phyloP scores from a whole-genome alignment of 345 rosid species.

The Boechera stricta region DNA sequence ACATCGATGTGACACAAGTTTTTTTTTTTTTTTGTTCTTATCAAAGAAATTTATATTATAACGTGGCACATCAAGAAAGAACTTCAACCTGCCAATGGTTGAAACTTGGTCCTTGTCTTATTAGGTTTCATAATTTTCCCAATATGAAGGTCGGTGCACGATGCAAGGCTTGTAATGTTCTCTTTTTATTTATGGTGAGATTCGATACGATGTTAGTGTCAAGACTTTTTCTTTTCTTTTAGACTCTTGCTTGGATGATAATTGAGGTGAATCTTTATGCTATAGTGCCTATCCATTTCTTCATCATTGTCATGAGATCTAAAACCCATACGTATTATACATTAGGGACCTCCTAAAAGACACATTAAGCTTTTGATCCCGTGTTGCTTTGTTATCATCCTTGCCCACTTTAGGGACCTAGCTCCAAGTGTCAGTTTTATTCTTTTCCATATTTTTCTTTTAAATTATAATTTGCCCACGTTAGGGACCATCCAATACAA shows the following conservation, averaged over 20 bases:
- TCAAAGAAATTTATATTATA: background rate
- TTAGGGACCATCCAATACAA: constrained; percentile 18
- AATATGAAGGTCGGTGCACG: constrained; percentile 40
- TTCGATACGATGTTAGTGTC: constrained; percentile 40
- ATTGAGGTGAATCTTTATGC: constrained; percentile 45
- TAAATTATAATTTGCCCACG: background rate
- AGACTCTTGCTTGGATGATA: constrained; percentile 37
- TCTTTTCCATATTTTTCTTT: background rate
- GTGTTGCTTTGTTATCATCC: constrained; percentile 28
- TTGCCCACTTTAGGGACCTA: constrained; percentile 37
- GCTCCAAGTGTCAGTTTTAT: constrained; percentile 39
- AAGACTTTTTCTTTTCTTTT: constrained; percentile 26
- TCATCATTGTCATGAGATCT: constrained; percentile 37
- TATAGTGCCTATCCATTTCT: constrained; percentile 49
- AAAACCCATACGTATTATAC: constrained; percentile 23
- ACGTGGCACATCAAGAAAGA: constrained; percentile 29
- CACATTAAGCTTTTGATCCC: background rate
- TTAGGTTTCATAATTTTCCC: constrained; percentile 35
- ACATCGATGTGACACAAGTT: constrained; percentile 11
- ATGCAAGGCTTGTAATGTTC: constrained; percentile 39
- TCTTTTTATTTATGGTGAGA: constrained; percentile 34
- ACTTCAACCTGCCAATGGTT: constrained; percentile 27
- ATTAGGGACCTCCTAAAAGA: background rate
- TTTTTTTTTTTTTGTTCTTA: background rate
- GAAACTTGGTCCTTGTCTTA: constrained; percentile 36